These are phyloP conservation scores for Cercophora sp. DNA, from an alignment of 495 filamentous ascomycete species.

Conservation along the genomic window DNA sequence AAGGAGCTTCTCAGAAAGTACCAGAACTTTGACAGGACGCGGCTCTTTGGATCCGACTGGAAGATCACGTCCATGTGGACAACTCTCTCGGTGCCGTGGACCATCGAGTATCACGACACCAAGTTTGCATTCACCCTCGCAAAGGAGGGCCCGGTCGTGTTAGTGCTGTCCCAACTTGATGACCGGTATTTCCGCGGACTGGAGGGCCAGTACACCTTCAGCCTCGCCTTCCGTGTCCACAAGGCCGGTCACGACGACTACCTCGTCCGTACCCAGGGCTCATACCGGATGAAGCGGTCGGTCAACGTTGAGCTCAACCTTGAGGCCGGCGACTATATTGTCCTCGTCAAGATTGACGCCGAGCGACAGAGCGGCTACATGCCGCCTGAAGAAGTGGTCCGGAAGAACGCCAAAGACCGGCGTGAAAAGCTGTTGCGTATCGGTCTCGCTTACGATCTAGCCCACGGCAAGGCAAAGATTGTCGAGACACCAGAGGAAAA, in stretches of 20 bases:
- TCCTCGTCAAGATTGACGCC: constrained; percentile 77
- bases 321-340: constrained; percentile 74
- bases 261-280: constrained; percentile 71
- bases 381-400: constrained; percentile 66
- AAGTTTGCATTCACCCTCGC: constrained; percentile 71
- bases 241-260: constrained; percentile 78
- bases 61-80: constrained; percentile 82
- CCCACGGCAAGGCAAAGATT: constrained; percentile 72
- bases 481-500: constrained; percentile 64
- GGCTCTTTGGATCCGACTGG: constrained; percentile 85
- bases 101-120: constrained; percentile 76
- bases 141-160: constrained; percentile 64
- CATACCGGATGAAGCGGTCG: constrained; percentile 68
- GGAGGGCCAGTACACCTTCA: constrained; percentile 74
- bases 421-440: constrained; percentile 82
- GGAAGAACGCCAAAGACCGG: constrained; percentile 53
- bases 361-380: constrained; percentile 45
- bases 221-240: constrained; percentile 76
- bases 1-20: constrained; percentile 81
- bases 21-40: constrained; percentile 75
- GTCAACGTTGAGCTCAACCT: constrained; percentile 79
- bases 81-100: constrained; percentile 79
- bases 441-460: constrained; percentile 77
- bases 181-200: constrained; percentile 81
- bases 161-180: constrained; percentile 82